Conservation (phyloP, 352 stramenopile species). For the Phytophthora colocasiae region DNA sequence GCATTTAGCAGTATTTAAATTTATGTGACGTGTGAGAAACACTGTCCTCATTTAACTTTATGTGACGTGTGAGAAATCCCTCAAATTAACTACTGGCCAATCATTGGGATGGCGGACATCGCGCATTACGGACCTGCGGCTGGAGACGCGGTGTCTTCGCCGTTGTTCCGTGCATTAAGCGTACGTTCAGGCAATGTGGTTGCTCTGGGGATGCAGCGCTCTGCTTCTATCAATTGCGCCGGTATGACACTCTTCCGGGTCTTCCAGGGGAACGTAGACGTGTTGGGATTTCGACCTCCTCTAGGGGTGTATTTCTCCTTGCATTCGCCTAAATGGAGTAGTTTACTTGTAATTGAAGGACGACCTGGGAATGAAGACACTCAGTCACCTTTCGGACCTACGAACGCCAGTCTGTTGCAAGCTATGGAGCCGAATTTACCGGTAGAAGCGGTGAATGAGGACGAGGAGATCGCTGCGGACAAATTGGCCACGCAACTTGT, state of each 20-base stretch:
- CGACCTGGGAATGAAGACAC: conserved; percentile 37
- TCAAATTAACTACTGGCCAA: conserved; percentile 24
- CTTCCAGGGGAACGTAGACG: conserved; percentile 78
- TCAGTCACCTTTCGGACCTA: conserved; percentile 63
- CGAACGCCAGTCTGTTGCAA: conserved; percentile 52
- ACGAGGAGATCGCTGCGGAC: conserved; percentile 81
- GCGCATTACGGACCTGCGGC: conserved; percentile 17
- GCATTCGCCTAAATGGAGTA: conserved; percentile 87
- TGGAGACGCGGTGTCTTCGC: conserved; percentile 7
- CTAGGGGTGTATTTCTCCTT: conserved; percentile 81
- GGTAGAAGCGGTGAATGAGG: conserved; percentile 42
- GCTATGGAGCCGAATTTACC: conserved; percentile 48
- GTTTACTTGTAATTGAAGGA: conserved; percentile 67
- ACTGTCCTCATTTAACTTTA: not conserved
- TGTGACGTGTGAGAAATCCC: conserved; percentile 36
- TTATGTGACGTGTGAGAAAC: conserved; percentile 36
- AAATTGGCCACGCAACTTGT: conserved; percentile 68
- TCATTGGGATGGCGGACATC: conserved; percentile 25
- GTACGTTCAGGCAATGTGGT: conserved; percentile 69
- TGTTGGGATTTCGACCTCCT: conserved; percentile 75
- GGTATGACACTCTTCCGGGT: conserved; percentile 81
- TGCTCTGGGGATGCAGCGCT: conserved; percentile 64
- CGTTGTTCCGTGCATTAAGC: conserved; percentile 51
- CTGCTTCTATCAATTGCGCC: conserved; percentile 66
- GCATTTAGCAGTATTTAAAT: conserved; percentile 8